Evolutionary conservation across 2,329 filamentous ascomycete genomes (phyloP).

Genomic region (Ascochyta pisi): DNA sequence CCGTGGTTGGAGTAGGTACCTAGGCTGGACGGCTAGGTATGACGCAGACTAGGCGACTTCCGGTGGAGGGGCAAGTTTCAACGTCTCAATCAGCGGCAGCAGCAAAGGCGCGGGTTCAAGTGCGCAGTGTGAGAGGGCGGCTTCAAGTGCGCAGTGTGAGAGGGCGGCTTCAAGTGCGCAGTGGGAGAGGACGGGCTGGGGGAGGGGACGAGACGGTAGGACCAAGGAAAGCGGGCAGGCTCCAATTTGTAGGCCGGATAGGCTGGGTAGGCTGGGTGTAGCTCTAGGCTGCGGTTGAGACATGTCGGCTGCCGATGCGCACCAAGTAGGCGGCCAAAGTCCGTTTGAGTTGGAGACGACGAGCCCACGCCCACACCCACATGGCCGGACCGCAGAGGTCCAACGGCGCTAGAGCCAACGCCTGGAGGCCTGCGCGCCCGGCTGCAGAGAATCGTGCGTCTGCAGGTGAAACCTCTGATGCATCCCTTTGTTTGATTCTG

Average conservation of each 20-base stretch:
- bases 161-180: not conserved
- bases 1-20: not conserved
- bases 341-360: conserved; percentile 19
- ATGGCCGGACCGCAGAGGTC: not conserved
- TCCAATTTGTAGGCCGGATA: conserved; percentile 18
- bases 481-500: too few species aligned
- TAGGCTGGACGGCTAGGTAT: conserved; percentile 16
- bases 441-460: conserved; percentile 28
- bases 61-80: conserved; percentile 15
- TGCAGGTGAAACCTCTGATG: conserved; percentile 32
- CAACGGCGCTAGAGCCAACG: not conserved
- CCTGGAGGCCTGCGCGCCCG: not conserved
- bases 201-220: conserved; percentile 4
- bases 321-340: conserved; percentile 6
- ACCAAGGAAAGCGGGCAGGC: conserved; percentile 16
- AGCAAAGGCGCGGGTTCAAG: not conserved
- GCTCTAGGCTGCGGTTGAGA: conserved; percentile 12
- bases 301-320: conserved; percentile 13
- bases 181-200: not conserved
- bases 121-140: not conserved
- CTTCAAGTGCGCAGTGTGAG: not conserved
- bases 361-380: not conserved
- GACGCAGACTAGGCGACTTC: conserved; percentile 27
- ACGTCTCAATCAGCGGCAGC: not conserved
- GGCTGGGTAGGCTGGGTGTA: conserved; percentile 3